These are phyloP conservation scores for Syzygium aromaticum DNA, from an alignment of 345 rosid genomes.

Conservation along the genomic window DNA sequence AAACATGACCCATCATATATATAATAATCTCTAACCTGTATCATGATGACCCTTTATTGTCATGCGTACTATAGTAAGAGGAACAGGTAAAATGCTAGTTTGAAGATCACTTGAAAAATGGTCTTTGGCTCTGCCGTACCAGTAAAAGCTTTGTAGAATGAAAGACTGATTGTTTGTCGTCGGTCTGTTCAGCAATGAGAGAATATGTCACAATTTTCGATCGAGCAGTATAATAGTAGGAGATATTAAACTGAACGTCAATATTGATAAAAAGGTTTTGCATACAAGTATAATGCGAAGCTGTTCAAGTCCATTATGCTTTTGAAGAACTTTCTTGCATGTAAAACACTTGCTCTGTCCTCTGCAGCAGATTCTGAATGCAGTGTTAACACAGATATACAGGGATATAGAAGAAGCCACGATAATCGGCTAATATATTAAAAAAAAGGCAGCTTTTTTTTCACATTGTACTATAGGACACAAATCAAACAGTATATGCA, in stretches of 20 bases:
- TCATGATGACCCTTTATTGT: background rate
- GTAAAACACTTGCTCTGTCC: background rate
- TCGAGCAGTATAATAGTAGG: background rate
- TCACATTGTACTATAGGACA: background rate
- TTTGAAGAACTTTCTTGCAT: background rate
- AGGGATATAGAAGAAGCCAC: background rate
- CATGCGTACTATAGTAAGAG: background rate
- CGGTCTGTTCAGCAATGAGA: background rate
- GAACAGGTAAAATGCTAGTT: background rate
- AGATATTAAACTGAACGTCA: background rate
- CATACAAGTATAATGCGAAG: background rate
- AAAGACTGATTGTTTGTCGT: background rate
- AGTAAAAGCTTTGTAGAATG: background rate
- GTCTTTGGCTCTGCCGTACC: background rate
- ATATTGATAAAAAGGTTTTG: background rate
- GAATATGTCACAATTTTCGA: background rate
- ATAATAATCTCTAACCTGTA: background rate
- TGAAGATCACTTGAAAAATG: background rate
- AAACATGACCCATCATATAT: background rate
- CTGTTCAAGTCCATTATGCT: background rate
- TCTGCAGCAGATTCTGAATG: background rate
- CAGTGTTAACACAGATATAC: background rate
- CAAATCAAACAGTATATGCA: background rate
- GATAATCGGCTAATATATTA: background rate
- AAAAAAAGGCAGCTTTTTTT: background rate